Evolutionary conservation across 495 filamentous ascomycete species (phyloP).

Genomic region (Polyplosphaeria fusca): DNA sequence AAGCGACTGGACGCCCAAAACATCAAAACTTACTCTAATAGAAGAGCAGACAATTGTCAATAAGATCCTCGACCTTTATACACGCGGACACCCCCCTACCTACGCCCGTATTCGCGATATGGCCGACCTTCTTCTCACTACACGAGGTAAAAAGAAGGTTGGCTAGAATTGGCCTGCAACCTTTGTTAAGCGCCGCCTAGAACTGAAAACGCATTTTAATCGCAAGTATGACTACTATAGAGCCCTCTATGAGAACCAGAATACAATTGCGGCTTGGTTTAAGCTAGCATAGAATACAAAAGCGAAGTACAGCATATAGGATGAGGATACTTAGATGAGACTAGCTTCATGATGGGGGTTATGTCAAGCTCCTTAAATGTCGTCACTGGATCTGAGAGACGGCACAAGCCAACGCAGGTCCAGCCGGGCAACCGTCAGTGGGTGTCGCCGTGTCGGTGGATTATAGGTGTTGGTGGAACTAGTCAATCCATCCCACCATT

Average conservation of each 20-base stretch:
- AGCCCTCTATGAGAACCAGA: conserved; percentile 1
- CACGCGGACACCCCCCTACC: not conserved
- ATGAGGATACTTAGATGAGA: not conserved
- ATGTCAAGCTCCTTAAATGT: not conserved
- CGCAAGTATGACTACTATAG: conserved; percentile 1
- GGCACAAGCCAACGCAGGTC: not conserved
- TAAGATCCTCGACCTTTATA: not conserved
- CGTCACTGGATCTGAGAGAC: not conserved
- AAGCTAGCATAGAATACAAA: not conserved
- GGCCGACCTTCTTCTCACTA: not conserved
- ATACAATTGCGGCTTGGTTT: conserved; percentile 3
- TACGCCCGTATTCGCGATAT: not conserved
- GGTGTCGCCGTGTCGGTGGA: not conserved
- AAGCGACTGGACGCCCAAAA: too few species aligned
- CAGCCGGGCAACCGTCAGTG: not conserved
- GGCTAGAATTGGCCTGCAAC: not conserved
- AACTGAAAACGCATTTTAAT: conserved; percentile 2
- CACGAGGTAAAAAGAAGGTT: too few species aligned
- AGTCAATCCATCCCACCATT: not conserved
- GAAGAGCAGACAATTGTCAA: not conserved
- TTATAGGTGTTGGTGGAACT: not conserved
- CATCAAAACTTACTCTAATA: not conserved
- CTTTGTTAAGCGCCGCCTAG: not conserved
- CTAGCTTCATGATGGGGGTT: conserved; percentile 1
- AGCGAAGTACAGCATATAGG: not conserved